Evolutionary conservation across 768 basidiomycete genomes (phyloP), one percentile per base, ranked within the genome.

Genomic region (Amanita jacksonii): DNA sequence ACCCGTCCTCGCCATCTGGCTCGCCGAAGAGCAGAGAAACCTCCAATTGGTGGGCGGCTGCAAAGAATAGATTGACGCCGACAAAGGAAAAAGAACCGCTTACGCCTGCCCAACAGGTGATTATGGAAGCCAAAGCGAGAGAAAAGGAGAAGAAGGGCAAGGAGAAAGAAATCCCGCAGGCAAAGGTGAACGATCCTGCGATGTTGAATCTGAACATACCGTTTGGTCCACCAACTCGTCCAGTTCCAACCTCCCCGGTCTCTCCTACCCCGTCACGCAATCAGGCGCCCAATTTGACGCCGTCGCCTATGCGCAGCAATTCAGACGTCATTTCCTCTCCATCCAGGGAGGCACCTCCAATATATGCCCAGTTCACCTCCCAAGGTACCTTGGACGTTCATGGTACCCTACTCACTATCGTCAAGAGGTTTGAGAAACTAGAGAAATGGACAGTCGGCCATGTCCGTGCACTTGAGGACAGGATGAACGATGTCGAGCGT

Each of bases 401-500:
- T 8, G 78, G 73, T 1, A 90, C 88, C 0, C 66, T 91, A 4
- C 62, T 91, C 18, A 72, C 74, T 8, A 77, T 91, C 33, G 84
- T 85, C 9, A 76, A 74, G 46, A 77, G 88, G 16, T 90, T 91
- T 47, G 88, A 91, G 60, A 91, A 91, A 57, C 72, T 91, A 9
- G 88, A 91, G 57, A 83, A 83, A 50, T 91, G 88, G 88, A 83
- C 87, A 0, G 85, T 91, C 2, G 79, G 85, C 5, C 88, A 91
- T 52, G 86, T 89, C 2, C 79, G 88, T 43, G 88, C 88, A 1
- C 64, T 91, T n/a, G 88, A 91, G 52, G 88, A 90, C 15, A 75
- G 88, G 24, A 91, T 91, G 87, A 78, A 80, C 48, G 88, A 91
- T 45, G 88, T 91, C n/a, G 88, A 91, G 57, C 71, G 79, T 35